phyloP scores from a whole-genome alignment of 2,329 filamentous ascomycete genomes.

The Mycosphaerella sp. region DNA sequence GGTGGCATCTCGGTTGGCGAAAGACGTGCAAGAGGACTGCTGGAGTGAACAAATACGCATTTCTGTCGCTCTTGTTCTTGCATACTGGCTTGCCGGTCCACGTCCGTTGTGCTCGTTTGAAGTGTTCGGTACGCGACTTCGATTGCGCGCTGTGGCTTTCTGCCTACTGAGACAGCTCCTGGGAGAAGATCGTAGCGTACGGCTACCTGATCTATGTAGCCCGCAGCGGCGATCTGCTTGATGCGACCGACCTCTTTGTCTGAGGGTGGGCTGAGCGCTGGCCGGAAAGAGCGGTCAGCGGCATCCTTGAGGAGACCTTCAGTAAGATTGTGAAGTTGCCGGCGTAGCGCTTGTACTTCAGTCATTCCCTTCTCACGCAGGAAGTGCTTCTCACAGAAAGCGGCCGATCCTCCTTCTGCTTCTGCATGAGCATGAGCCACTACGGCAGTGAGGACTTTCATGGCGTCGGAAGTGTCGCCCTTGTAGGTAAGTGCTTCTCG shows the following conservation, averaged over 20 bases:
- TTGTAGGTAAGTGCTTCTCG: constrained; percentile 73
- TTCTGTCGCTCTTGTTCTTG: constrained; percentile 49
- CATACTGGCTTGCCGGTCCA: constrained; percentile 25
- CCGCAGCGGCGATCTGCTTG: constrained; percentile 85
- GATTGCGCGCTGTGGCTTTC: constrained; percentile 76
- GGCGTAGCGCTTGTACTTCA: constrained; percentile 76
- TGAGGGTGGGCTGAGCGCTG: constrained; percentile 51
- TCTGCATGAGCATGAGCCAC: constrained; percentile 63
- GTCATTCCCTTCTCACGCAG: constrained; percentile 79
- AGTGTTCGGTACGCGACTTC: constrained; percentile 89
- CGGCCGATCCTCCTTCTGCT: constrained; percentile 40
- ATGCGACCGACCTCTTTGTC: constrained; percentile 66
- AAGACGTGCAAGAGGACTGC: constrained; percentile 66
- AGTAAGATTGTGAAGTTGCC: constrained; percentile 76
- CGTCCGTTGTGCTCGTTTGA: constrained; percentile 53
- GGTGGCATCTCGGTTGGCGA: constrained; percentile 70
- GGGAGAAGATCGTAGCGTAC: constrained; percentile 81
- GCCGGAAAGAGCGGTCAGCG: constrained; percentile 29
- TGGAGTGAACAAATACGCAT: constrained; percentile 81
- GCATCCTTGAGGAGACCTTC: constrained; percentile 36
- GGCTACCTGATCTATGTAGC: constrained; percentile 90
- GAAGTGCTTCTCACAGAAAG: constrained; percentile 76
- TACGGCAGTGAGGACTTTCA: constrained; percentile 84
- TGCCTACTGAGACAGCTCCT: constrained; percentile 47
- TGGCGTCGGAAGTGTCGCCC: constrained; percentile 77